These are phyloP conservation scores for Suhomyces bribrorum DNA, from an alignment of 1,139 yeast species.

Conservation along the genomic window DNA sequence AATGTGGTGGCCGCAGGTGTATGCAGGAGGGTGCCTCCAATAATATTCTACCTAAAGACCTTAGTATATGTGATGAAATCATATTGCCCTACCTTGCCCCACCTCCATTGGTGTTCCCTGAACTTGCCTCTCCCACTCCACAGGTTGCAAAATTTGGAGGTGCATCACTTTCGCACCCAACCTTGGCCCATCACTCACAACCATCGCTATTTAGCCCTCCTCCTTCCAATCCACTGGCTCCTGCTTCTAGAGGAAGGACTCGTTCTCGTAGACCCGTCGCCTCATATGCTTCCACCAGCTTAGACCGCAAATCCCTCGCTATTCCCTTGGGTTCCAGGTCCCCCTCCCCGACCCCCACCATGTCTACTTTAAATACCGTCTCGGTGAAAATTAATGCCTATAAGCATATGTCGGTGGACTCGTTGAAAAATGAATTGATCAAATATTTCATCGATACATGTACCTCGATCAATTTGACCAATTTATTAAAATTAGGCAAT, in stretches of 20 bases:
- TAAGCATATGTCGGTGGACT: slow-evolving; percentile 23
- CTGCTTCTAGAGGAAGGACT: too few species aligned
- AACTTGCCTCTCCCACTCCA: background rate
- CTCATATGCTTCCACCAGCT: background rate
- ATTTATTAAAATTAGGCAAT: slow-evolving; percentile 34
- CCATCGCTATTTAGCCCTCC: background rate
- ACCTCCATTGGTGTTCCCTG: background rate
- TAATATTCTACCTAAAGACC: slow-evolving; percentile 1
- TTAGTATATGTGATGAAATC: slow-evolving; percentile 2
- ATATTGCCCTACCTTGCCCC: background rate
- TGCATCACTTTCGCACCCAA: background rate
- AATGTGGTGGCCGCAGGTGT: slow-evolving; percentile 5
- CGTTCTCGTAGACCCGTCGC: background rate
- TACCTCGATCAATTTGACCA: slow-evolving; percentile 25
- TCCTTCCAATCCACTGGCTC: too few species aligned
- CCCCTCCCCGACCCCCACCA: slow-evolving; percentile 20
- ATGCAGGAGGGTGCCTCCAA: background rate
- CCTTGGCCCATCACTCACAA: background rate
- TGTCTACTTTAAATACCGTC: slow-evolving; percentile 17
- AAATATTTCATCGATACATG: slow-evolving; percentile 29
- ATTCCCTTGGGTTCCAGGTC: slow-evolving; percentile 3
- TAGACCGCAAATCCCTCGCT: slow-evolving; percentile 2
- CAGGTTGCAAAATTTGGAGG: background rate
- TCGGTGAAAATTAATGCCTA: slow-evolving; percentile 22
- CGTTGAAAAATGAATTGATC: slow-evolving; percentile 32